Base-by-base conservation (phyloP, 495 filamentous ascomycete species). In the Hypomontagnella monticulosa region DNA sequence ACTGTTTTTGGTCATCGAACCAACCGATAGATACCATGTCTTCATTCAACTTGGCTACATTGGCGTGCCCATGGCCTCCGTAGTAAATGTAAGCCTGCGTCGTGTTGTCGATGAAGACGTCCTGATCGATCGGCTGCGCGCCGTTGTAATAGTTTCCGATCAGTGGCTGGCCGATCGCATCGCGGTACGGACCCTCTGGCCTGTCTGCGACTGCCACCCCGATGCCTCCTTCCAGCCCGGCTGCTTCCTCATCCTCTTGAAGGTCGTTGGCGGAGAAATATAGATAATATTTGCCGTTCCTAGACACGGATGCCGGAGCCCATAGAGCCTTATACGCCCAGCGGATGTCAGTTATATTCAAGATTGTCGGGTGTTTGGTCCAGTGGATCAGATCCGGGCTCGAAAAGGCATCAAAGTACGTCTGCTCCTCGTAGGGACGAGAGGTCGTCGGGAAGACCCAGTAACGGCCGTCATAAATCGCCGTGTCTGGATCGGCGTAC, bases 361-460 rank as follows among this genome's bases (percentile, higher is more conserved):
- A 71, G n/a, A 75, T 77, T 16, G 77, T 74, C 12, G 74, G 76
- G 47, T 84, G 77, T 30, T 76, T 79, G 9, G 75, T 76, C 54
- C 76, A 75, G 14, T 77, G 67, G 46, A 74, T 62, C 38, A 78
- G 51, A 14, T 71, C 72, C 33, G 75, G 64, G 61, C 81, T 77
- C 0, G 81, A 83, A 69, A 83, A 80, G 57, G 83, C 82, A 61
- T 85, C 80, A 65, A 84, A 78, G 63, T 81, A 80, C 10, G 72
- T 76, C 47, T 75, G 65, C 49, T 82, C 75, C 32, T 73, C 73
- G 15, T 80, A 81, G 46, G 75, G 66, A 19, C 72, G 72, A 44
- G 81, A 83, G 34, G 82, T 73, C 0, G 81, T 82, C 23, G 82
- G 79, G 70, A 80, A 85, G 47, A 85, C 78, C 77, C 83, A 85